Evolutionary conservation across 225 moss, liverwort and hornwort species (phyloP).

Genomic region (Polytrichum commune): DNA sequence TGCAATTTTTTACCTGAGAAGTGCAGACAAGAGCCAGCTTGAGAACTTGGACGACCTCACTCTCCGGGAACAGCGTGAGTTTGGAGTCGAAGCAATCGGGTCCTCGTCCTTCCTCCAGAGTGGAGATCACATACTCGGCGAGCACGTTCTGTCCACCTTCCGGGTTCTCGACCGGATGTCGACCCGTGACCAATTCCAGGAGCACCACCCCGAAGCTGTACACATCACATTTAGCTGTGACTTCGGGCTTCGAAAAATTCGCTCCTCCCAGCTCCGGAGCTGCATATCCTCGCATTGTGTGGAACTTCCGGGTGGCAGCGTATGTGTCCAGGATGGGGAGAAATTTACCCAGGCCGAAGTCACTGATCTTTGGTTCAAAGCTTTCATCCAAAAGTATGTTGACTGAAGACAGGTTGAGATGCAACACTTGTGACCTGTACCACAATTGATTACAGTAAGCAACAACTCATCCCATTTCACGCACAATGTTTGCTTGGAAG

Average conservation of each 20-base stretch:
- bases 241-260: constrained; percentile 29
- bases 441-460: neutral
- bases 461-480: neutral
- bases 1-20: constrained; percentile 28
- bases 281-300: constrained; percentile 63
- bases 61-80: constrained; percentile 60
- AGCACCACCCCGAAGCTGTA: constrained; percentile 93
- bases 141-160: constrained; percentile 52
- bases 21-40: constrained; percentile 90
- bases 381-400: constrained; percentile 78
- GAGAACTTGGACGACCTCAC: constrained; percentile 82
- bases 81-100: constrained; percentile 75
- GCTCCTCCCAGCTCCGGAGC: constrained; percentile 83
- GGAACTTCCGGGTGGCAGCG: constrained; percentile 54
- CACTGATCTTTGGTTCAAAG: constrained; percentile 75
- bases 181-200: constrained; percentile 88
- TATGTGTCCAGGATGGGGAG: constrained; percentile 73
- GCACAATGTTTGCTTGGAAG: too few species aligned
- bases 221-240: constrained; percentile 86
- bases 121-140: constrained; percentile 70
- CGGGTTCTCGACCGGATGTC: constrained; percentile 59
- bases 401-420: constrained; percentile 65
- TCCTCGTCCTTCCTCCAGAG: constrained; percentile 67
- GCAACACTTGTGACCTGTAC: constrained; percentile 57
- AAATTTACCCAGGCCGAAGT: constrained; percentile 79